Conservation (phyloP, 441 rosid species). For the Populus hybrid region DNA sequence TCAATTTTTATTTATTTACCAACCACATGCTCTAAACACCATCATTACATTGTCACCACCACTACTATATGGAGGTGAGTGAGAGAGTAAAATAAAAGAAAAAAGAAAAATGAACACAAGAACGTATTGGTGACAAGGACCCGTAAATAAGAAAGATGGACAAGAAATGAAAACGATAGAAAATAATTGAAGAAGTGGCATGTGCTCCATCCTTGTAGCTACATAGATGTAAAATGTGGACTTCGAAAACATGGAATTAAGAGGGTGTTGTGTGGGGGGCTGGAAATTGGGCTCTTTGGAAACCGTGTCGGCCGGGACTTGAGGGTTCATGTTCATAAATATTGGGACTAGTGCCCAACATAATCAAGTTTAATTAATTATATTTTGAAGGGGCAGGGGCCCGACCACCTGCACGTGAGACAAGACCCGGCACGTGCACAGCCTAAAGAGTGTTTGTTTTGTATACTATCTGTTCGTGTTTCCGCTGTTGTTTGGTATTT, state of each 20-base stretch:
- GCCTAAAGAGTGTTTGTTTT: not conserved
- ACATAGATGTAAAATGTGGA: slow-evolving; percentile 3
- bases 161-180: slow-evolving; percentile 2
- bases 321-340: slow-evolving; percentile 18
- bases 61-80: not conserved
- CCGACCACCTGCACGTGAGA: slow-evolving; percentile 31
- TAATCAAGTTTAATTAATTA: not conserved
- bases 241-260: not conserved
- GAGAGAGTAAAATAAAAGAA: not conserved
- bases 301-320: slow-evolving; percentile 51
- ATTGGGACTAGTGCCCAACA: slow-evolving; percentile 33
- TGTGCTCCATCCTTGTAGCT: not conserved
- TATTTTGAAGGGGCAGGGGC: not conserved
- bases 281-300: slow-evolving; percentile 15
- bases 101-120: not conserved
- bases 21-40: slow-evolving; percentile 1
- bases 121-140: not conserved
- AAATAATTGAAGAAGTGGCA: not conserved
- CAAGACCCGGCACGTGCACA: slow-evolving; percentile 33
- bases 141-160: not conserved
- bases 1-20: not conserved
- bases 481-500: no score
- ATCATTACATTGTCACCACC: not conserved
- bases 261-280: not conserved
- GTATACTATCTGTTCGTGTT: not conserved